Evolutionary conservation across 2,329 filamentous ascomycete genomes (phyloP), one percentile per base, ranked within the genome.

Genomic region (Fusarium buharicum): DNA sequence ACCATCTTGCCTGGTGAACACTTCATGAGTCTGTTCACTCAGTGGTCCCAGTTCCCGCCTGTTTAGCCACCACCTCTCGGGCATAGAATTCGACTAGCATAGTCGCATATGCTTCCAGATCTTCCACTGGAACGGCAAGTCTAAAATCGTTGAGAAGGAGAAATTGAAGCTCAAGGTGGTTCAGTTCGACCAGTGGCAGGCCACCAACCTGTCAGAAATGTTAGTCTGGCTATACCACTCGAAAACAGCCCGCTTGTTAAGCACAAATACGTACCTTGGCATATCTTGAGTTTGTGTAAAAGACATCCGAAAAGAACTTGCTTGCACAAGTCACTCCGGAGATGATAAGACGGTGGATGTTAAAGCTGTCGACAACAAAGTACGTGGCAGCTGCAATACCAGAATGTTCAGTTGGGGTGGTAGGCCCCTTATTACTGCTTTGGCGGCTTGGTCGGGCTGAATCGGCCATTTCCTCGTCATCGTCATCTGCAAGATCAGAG

Each of bases 81-180:
- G 93, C 94, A 72, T 98, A 99, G 72, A 98, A 99, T 72, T 98
- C 94, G 14, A 99, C 95, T 12, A 99, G 82, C 94, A 98, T 98
- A 1, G 95, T 99, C 6, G 93, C 95, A 70, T 99, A 99, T 1
- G 93, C 92, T 76, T 99, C 95, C 56, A 99, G 86, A 71, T 98
- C 94, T 78, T 98, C 95, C 13, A 98, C 90, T 0, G 94, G 90
- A 10, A 99, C 90, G 3, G 92, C 92, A 14, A 99, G 87, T 56
- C 94, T 88, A 75, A 99, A 99, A 75, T 98, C 95, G 77, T 99
- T 99, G 27, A 99, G 83, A 3, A 97, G 83, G 6, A 99, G 83
- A 73, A 99, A 99, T 77, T 99, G 95, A 4, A 98, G 84, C 76
- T 99, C 95, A 34, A 99, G 84, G 72, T 98, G 94, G 73, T 99